Base-by-base conservation (phyloP, 2,329 filamentous ascomycete genomes). In the Phialophora tarda region DNA sequence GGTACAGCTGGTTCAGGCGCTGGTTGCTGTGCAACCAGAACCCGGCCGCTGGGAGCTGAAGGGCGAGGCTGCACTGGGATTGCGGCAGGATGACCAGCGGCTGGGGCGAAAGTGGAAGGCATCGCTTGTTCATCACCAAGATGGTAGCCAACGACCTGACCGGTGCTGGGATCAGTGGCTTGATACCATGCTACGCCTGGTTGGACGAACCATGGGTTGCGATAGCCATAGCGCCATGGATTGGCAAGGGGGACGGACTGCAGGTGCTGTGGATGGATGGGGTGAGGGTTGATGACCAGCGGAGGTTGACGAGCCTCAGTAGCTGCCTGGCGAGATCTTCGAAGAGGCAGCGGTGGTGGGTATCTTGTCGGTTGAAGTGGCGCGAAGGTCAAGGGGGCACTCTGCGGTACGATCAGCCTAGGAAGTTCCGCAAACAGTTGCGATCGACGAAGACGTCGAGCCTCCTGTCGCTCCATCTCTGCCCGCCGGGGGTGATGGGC, bases 181-280 rank as follows among this genome's bases (percentile, higher is more conserved):
- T 55, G 53, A 23, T 55, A 34, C 53, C 53, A 55, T 14, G 28
- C 14, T 21, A 21, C 26, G 10, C n/a, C 53, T 44, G 38, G 38
- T 44, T 0, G 38, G 14, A n/a, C 17, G 38, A 44, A 44, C 38
- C 38, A 44, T 8, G 38, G 38, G 38, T 44, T 44, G 8, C 38
- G 38, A 44, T 44, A 55, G 12, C 53, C 53, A 21, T 34, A 8
- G 4, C 17, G 17, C 53, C 53, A 55, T 17, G 24, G 53, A n/a
- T 21, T 28, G 8, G 53, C 53, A 24, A 14, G 24, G 1, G 53
- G 53, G 17, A 23, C 28, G 28, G 17, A 28, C 3, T 34, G 11
- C 11, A 55, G 26, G n/a, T 55, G 14, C n/a, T 30, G 7, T 10
- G 28, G 10, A n/a, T 12, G 53, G 17, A 55, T 23, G 24, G 17